These are phyloP conservation scores for Ceratocystis ficicola DNA, from an alignment of 2,329 filamentous ascomycete genomes.

Conservation along the genomic window DNA sequence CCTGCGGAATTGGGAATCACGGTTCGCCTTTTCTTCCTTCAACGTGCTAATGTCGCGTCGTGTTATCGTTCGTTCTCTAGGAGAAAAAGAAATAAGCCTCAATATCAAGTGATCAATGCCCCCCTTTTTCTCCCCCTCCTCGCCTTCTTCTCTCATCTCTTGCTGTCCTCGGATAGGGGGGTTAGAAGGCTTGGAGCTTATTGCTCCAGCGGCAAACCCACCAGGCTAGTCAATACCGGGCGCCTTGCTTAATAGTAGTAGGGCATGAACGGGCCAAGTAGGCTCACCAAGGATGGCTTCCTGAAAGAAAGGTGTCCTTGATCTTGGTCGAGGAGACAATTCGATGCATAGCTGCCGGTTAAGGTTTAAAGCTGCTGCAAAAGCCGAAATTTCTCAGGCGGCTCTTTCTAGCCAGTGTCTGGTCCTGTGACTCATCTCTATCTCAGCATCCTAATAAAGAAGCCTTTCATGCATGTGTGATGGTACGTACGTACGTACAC, in stretches of 20 bases:
- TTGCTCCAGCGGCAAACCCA: conserved; percentile 10
- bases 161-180: neutral
- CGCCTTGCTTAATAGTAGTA: conserved; percentile 1
- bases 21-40: neutral
- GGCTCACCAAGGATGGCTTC: neutral
- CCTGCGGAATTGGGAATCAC: conserved; percentile 3
- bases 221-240: neutral
- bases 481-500: no score
- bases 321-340: neutral
- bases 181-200: neutral
- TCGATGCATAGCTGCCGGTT: neutral
- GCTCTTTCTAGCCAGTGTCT: neutral
- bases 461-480: neutral
- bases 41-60: no score
- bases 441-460: neutral
- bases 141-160: neutral
- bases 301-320: neutral
- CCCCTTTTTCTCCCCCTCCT: neutral
- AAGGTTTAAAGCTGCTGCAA: neutral
- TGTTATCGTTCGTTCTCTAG: conserved; percentile 5
- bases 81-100: neutral
- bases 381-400: neutral
- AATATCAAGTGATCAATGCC: conserved; percentile 9
- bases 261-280: conserved; percentile 6
- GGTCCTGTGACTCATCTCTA: neutral